These are phyloP conservation scores for Venturia carpophila DNA, from an alignment of 2,329 filamentous ascomycete species.

Conservation along the genomic window DNA sequence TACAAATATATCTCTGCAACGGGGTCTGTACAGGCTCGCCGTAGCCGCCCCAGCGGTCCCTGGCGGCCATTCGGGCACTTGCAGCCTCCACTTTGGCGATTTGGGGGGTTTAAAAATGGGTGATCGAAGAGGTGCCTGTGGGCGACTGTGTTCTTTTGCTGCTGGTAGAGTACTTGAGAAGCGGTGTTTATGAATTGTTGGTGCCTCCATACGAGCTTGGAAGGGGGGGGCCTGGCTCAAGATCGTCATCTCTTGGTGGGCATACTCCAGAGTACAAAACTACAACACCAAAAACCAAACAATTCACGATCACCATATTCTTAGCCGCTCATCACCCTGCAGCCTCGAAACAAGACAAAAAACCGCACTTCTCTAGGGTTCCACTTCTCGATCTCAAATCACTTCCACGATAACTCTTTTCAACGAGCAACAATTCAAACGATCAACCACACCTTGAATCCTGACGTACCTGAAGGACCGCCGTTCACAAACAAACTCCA, in stretches of 20 bases:
- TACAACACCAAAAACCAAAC: background rate
- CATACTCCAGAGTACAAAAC: background rate
- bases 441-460: background rate
- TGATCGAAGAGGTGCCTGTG: background rate
- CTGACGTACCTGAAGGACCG: background rate
- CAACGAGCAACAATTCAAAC: background rate
- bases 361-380: background rate
- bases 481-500: background rate
- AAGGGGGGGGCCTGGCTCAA: background rate
- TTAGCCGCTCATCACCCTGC: background rate
- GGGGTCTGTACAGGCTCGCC: constrained; percentile 72
- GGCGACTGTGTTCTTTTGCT: background rate
- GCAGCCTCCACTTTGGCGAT: constrained; percentile 68
- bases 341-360: background rate
- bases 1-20: constrained; percentile 85
- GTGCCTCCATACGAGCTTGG: constrained; percentile 6
- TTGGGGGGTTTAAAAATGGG: background rate
- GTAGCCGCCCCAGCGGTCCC: constrained; percentile 85
- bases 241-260: background rate
- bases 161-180: background rate
- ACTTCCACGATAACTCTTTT: background rate
- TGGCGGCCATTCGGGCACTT: constrained; percentile 87
- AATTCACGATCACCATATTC: constrained; percentile 2
- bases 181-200: background rate
- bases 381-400: background rate